A percentile compares a stretch with the other conserved stretches of the same genome.
Evolutionary conservation across 305 asterid genomes (phyloP).

Genomic region (Fraxinus dipetala): DNA sequence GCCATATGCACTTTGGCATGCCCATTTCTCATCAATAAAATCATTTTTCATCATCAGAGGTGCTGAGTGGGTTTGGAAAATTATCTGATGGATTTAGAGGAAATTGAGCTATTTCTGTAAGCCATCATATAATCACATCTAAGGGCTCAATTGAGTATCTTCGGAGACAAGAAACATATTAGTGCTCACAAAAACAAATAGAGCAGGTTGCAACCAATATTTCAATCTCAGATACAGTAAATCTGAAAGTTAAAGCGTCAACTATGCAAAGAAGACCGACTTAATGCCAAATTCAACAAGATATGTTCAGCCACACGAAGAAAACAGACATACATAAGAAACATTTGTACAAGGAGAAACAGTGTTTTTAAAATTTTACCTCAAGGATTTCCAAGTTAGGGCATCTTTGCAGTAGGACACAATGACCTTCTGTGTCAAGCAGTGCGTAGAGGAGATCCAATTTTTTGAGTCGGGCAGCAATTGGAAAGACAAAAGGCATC

Average conservation of each 20-base stretch:
- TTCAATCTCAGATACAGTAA: neutral
- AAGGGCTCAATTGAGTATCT: neutral
- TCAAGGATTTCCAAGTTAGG: constrained; percentile 89
- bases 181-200: neutral
- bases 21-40: neutral
- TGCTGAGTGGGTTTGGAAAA: neutral
- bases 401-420: constrained; percentile 63
- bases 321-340: neutral
- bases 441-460: constrained; percentile 84
- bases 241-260: neutral
- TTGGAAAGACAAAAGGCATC: constrained; percentile 72
- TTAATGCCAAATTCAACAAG: neutral
- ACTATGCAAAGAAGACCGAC: neutral
- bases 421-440: constrained; percentile 90
- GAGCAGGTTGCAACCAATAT: neutral
- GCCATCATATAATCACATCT: neutral
- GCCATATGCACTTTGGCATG: neutral
- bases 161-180: neutral
- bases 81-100: neutral
- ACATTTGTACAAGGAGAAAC: neutral
- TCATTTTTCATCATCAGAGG: neutral
- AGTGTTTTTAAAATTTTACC: constrained; percentile 40
- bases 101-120: neutral
- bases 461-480: constrained; percentile 64
- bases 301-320: constrained; percentile 9